Conservation (phyloP, 495 filamentous ascomycete genomes). For the Penicillium chermesinum region DNA sequence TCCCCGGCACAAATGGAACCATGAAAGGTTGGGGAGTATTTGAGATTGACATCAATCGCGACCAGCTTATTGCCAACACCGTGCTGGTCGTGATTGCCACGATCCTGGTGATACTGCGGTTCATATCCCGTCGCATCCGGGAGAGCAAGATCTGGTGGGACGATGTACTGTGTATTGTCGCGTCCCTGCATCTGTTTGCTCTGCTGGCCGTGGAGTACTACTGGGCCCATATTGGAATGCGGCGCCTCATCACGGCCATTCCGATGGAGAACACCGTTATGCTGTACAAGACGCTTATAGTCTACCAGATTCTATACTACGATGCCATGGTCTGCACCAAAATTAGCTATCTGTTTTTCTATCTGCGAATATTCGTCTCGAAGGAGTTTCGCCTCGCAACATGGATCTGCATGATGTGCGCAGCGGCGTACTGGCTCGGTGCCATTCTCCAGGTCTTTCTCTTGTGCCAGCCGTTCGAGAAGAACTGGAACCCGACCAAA, state of each 20-base stretch:
- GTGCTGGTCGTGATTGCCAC: conserved; percentile 16
- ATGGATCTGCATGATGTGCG: conserved; percentile 29
- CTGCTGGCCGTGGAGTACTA: conserved; percentile 22
- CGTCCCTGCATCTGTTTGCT: conserved; percentile 16
- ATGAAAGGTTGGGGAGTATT: too few relatives aligned
- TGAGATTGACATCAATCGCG: conserved; percentile 16
- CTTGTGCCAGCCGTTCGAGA: conserved; percentile 28
- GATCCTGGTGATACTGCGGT: conserved; percentile 12
- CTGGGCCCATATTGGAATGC: conserved; percentile 21
- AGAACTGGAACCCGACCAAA: conserved; percentile 14
- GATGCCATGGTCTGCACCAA: conserved; percentile 41
- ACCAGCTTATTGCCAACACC: conserved; percentile 22
- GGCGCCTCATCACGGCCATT: conserved; percentile 11
- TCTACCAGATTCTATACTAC: conserved; percentile 27
- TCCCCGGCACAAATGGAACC: too few relatives aligned
- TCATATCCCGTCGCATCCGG: conserved; percentile 14
- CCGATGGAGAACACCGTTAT: conserved; percentile 13
- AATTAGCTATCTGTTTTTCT: conserved; percentile 47
- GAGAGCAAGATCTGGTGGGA: conserved; percentile 19
- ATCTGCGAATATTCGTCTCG: conserved; percentile 46
- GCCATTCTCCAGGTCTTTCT: conserved; percentile 25
- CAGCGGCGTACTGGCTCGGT: conserved; percentile 20
- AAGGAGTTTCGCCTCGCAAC: conserved; percentile 31
- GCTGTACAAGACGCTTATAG: conserved; percentile 21
- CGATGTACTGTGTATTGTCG: conserved; percentile 13